Base-by-base conservation (phyloP, 2,329 filamentous ascomycete genomes). In the Karstenula rhodostoma region DNA sequence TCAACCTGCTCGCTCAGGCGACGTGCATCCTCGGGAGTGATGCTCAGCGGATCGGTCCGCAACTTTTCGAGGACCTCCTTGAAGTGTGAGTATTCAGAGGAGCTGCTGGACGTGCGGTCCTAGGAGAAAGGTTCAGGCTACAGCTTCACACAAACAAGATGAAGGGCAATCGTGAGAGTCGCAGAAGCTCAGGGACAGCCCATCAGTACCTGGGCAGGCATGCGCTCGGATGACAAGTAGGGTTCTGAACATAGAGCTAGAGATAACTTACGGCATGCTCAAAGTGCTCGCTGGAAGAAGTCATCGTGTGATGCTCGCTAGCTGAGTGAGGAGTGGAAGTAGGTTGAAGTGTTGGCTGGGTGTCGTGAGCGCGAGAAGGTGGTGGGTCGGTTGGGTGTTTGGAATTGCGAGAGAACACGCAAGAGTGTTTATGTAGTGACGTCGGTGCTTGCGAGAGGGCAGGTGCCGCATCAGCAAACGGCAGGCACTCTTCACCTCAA, bases 21-120 rank as follows among this genome's bases (percentile, higher is more conserved):
- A 23, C 67, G 73, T 63, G 69, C 71, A 56, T 77, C 75, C 33
- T 73, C 73, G 13, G 67, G 59, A 17, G 70, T 76, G 62, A 77
- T 70, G 61, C 61, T 68, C 47, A 60, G 58, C 10, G 73, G 67
- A 17, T 73, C 58, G 3, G 61, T 62, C 29, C 64, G 58, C 40
- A 76, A 59, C 65, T 76, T 75, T 17, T 65, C 46, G 27, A 71
- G 49, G 49, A 70, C 61, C 42, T 59, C 54, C 32, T 62, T 58
- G 19, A 66, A 56, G 27, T 51, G 49, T 35, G 60, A 37, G 35
- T 64, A 44, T 42, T 49, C 47, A 22, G 51, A 23, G 4, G 42
- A 44, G 6, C n/a, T 13, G 42, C n/a, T 22, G 42, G 7, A 32
- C 56, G n/a, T 22, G 22, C 2, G 37, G 25, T 9, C 40, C 52